Evolutionary conservation across 345 rosid species (phyloP), one percentile per base, ranked within the genome.

Genomic region (Odontarrhena argentea): DNA sequence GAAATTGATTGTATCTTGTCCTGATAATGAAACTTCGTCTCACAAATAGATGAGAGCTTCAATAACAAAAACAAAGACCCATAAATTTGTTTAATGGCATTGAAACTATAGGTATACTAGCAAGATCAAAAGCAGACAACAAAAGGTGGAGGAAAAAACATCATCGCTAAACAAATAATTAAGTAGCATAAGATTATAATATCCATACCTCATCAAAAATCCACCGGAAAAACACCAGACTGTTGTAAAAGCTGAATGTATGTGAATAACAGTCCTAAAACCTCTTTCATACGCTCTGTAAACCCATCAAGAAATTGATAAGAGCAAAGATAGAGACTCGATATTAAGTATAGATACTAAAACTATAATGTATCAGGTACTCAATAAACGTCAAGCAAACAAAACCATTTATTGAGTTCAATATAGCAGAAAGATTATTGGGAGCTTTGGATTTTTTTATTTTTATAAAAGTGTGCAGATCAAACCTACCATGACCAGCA

Each of bases 201-300:
- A 63, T 6, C 8, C 40, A 75, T 84, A 93, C 98, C 98, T 93
- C 98, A 73, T 87, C 88, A 77, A 93, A 93, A 71, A 89, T 84
- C 97, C 97, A 89, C 68, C 85, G 76, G 72, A 81, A 82, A 82
- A 77, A 84, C 80, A 54, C 96, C 98, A 66, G 88, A 79, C 44
- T 86, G 73, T 75, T 81, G 88, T 63, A 92, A 76, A 44, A 84
- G 85, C 34, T 73, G 60, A 51, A 89, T 87, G 77, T 89, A 80
- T 69, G 74, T 87, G 77, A 89, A 93, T 32, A 89, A 53, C 81
- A 93, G 69, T 64, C 97, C 98, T 9, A 87, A 63, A 41, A 86
- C 73, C 38, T 85, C 90, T 69, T 85, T 79, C 92, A 87, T 81
- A 63, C 81, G 88, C 74, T 93, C 98, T 93, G 83, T 52, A 61